Evolutionary conservation across 2,329 filamentous ascomycete genomes (phyloP).

Genomic region (Monilinia aucupariae): DNA sequence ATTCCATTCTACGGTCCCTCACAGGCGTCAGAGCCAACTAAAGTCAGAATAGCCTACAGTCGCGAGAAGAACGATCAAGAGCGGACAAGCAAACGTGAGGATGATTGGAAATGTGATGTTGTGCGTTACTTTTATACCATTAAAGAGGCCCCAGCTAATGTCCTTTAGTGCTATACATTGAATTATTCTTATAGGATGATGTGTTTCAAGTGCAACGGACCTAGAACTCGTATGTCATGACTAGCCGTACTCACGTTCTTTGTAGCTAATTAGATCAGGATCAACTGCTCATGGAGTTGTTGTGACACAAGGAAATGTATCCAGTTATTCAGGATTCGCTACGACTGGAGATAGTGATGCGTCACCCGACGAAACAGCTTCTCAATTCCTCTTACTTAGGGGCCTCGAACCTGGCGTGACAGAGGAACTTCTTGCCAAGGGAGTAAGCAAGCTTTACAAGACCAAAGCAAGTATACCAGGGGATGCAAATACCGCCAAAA

Average conservation of each 20-base stretch:
- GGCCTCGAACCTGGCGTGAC: conserved; percentile 64
- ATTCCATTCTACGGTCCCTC: conserved; percentile 44
- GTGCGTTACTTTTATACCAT: conserved; percentile 34
- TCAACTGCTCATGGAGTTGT: conserved; percentile 34
- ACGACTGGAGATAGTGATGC: conserved; percentile 52
- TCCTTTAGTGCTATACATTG: conserved; percentile 45
- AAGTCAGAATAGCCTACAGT: conserved; percentile 44
- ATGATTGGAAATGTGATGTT: conserved; percentile 52
- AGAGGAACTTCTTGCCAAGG: conserved; percentile 67
- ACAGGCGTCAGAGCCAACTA: conserved; percentile 36
- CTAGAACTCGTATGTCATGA: conserved; percentile 44
- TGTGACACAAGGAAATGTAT: conserved; percentile 37
- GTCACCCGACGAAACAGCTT: conserved; percentile 45
- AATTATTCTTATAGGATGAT: conserved; percentile 52
- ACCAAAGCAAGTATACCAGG: conserved; percentile 40
- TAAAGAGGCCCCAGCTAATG: conserved; percentile 18
- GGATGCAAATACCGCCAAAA: conserved; percentile 33
- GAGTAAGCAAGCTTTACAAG: conserved; percentile 68
- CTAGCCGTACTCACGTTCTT: background rate
- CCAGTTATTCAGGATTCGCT: conserved; percentile 39
- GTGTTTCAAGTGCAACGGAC: conserved; percentile 55
- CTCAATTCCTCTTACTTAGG: conserved; percentile 71
- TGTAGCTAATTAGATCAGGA: conserved; percentile 32
- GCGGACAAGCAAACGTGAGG: conserved; percentile 42
- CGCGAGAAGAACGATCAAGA: conserved; percentile 47